Base-by-base conservation (phyloP, 345 rosid species). In the Hibiscus syriacus region DNA sequence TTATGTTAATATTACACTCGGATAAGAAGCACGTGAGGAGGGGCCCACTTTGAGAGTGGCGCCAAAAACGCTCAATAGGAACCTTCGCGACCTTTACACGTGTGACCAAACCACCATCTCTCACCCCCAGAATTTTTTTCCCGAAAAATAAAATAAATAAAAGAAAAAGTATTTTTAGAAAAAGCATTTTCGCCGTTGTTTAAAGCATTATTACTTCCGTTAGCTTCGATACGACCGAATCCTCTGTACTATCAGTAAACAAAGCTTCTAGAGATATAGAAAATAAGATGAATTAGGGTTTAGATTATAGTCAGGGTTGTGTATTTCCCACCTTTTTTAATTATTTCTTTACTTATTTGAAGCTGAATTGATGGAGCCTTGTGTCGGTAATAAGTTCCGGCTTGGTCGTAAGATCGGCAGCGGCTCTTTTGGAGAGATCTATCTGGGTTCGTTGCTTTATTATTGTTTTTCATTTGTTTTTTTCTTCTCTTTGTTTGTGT, bases 351-450 rank as follows among this genome's bases (percentile, higher is more conserved):
- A 68, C 25, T n/a, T 56, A 9, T 29, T 29, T 27, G 8, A 43
- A 58, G 55, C 55, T n/a, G 64, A 74, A 58, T 81, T 70, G 67
- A 92, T 92, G 98, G 98, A 92, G 68, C 92, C 90, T 2, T 80
- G 90, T 41, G 90, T 94, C 14, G 96, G 92, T 30, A 89, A 88
- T 75, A 91, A 91, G 88, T 94, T 87, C 77, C 83, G 87, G 52
- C 88, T 91, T 25, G 98, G 99, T 69, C 74, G 90, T 17, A 94
- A 91, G 96, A 94, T 94, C 86, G 99, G 98, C 22, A 80, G 98
- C 76, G 99, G 99, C 74, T 94, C 99, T 34, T 94, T 94, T 62
- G 99, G 99, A 67, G 98, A 94, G 90, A 94, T 94, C 92, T 87
- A 91, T 78, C 87, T 87, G 52, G 99, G 99, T 92, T 76, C 41